Evolutionary conservation across 2,329 filamentous ascomycete species (phyloP), one percentile per base, ranked within the genome.

Genomic region (Fusarium denticulatum): DNA sequence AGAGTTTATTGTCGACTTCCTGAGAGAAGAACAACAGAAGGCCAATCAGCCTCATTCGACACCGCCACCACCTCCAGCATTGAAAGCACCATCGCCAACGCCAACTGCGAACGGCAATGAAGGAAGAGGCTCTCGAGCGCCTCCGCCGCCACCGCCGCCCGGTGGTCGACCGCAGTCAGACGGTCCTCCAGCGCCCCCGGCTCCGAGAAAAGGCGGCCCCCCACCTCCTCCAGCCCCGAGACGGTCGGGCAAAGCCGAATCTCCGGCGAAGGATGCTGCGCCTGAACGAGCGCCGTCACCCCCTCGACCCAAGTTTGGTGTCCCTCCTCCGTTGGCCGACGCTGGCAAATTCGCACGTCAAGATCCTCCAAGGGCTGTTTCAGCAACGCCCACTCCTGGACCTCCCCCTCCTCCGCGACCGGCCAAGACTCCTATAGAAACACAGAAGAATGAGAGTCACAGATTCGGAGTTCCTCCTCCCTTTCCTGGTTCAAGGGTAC

Each of bases 301-400:
- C 22, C 88, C 91, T 28, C 88, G 91, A 58, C 90, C 90, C 14
- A 88, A 88, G 76, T 98, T 97, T 84, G 89, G 91, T 73, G 96
- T 94, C 14, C 96, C 96, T 50, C 96, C 96, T 39, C 94, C 96
- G 6, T 84, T 98, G 67, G 90, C 94, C 62, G 95, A 97, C 81
- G 96, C 96, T 65, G 96, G 96, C 42, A 97, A 94, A 82, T 96
- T 90, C 79, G 94, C 93, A 7, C 87, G 91, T 83, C 88, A 81
- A 76, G 85, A 80, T 32, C 75, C 78, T 34, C 74, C 78, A 20
- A 78, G 76, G 45, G 77, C 79, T 34, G 70, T 73, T 14, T 71
- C 79, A 42, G 67, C 78, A n/a, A 67, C 79, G 40, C 73, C 81
- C 14, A 72, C 67, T 26, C 76, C 80, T 5, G 81, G 80, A 13